Conservation (phyloP, 331 rosid species). For the Dryas integrifolia region DNA sequence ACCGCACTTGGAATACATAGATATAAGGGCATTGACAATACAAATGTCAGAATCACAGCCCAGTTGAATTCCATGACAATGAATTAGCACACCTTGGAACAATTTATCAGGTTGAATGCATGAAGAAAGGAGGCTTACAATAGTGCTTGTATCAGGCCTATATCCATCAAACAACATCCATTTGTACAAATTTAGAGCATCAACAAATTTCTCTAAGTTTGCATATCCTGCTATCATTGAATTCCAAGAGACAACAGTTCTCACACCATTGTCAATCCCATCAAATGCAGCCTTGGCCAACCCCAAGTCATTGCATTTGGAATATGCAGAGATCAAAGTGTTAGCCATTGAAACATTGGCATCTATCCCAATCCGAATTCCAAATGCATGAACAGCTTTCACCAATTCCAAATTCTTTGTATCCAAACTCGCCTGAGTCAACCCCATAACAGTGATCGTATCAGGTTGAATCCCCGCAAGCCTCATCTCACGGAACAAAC, state of each 20-base stretch:
- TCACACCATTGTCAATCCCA: slow-evolving; percentile 31
- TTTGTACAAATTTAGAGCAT: slow-evolving; percentile 42
- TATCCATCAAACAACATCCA: slow-evolving; percentile 36
- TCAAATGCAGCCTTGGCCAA: slow-evolving; percentile 38
- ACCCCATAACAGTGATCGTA: slow-evolving; percentile 42
- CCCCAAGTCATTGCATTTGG: slow-evolving; percentile 46
- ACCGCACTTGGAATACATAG: slow-evolving; percentile 57
- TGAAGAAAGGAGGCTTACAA: slow-evolving; percentile 47
- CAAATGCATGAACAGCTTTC: slow-evolving; percentile 45
- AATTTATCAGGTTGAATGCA: slow-evolving; percentile 37
- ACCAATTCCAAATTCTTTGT: slow-evolving; percentile 33
- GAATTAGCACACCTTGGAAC: slow-evolving; percentile 44
- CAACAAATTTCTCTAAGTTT: slow-evolving; percentile 30
- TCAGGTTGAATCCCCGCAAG: slow-evolving; percentile 46
- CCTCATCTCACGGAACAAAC: slow-evolving; percentile 42
- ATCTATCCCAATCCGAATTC: slow-evolving; percentile 44
- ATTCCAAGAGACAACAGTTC: slow-evolving; percentile 60
- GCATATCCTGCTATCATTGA: slow-evolving; percentile 57
- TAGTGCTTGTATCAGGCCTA: slow-evolving; percentile 48
- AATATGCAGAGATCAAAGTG: slow-evolving; percentile 60
- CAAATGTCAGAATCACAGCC: slow-evolving; percentile 50
- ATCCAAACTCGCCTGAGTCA: slow-evolving; percentile 33
- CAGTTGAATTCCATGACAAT: slow-evolving; percentile 48
- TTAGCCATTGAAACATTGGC: slow-evolving; percentile 43
- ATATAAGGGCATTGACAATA: slow-evolving; percentile 52